Base-by-base conservation (phyloP, 352 stramenopile genomes). In the Pythium aristosporum region DNA sequence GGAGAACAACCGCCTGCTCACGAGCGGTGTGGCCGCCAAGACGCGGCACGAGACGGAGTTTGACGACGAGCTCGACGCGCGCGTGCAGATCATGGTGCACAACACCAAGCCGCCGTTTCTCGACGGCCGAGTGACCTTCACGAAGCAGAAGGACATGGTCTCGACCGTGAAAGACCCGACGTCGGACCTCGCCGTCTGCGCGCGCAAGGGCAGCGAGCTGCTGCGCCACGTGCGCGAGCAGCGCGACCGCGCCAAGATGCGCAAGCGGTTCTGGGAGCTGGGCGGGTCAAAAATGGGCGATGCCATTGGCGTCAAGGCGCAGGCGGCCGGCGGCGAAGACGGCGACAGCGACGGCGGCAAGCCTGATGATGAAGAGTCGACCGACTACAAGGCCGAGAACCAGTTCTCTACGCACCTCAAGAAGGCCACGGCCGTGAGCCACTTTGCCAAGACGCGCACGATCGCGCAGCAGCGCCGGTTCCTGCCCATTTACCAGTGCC, bases 211-310 rank as follows among this genome's bases (percentile, higher is more conserved):
- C 32, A 98, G 87, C 37, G 88, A 88, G 36, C 77, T 94, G 39
- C 54, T 98, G 48, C 75, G 75, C 0, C 75, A 91, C 64, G 84
- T 94, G 54, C 75, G 85, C 8, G 84, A 95, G 48, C 80, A 95
- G 61, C 77, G 80, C 7, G 86, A 94, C 49, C 73, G 76, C 0
- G 89, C 87, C 52, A 98, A 98, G 60, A 99, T 99, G 94, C 84
- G 96, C 46, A 94, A 99, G 78, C 87, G 97, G 21, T 99, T 99
- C 76, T 99, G 97, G 98, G 97, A 99, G 68, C 65, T 99, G 9
- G 97, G 97, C 8, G 97, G 97, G 4, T 98, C 89, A 25, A 86
- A 93, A 36, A 99, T 99, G 96, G 97, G 97, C 21, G 78, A 99
- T 51, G 92, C 91, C 0, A 98, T 99, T 51, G 96, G 97, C 13